Conservation (phyloP, 495 filamentous ascomycete genomes). For the Aspergillus sparsus region DNA sequence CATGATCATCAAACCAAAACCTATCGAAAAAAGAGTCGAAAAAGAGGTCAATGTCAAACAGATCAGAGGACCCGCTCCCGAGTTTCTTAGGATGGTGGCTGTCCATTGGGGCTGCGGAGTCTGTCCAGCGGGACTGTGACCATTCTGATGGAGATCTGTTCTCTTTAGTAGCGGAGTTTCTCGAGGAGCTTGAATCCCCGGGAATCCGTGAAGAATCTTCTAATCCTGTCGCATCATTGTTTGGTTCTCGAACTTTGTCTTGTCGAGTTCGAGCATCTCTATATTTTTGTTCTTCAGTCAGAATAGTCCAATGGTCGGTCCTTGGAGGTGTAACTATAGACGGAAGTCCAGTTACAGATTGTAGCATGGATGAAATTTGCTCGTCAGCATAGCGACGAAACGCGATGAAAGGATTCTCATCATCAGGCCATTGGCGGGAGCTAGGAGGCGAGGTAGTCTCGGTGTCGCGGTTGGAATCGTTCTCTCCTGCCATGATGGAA, state of each 20-base stretch:
- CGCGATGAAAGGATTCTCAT: slow-evolving; percentile 58
- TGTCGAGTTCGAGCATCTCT: slow-evolving; percentile 27
- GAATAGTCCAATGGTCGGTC: slow-evolving; percentile 39
- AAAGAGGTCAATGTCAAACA: slow-evolving; percentile 31
- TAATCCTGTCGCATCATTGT: slow-evolving; percentile 19
- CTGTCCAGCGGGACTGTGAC: slow-evolving; percentile 21
- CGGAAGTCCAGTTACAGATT: slow-evolving; percentile 53
- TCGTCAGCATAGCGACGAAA: slow-evolving; percentile 62
- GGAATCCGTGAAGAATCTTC: slow-evolving; percentile 20
- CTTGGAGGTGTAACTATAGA: slow-evolving; percentile 32
- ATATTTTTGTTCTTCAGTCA: slow-evolving; percentile 35
- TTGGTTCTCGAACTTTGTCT: slow-evolving; percentile 10
- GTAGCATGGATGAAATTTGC: slow-evolving; percentile 56
- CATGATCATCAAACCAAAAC: slow-evolving; percentile 35
- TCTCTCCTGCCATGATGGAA: slow-evolving; percentile 35
- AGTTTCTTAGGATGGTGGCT: slow-evolving; percentile 14
- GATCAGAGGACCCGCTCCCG: slow-evolving; percentile 12
- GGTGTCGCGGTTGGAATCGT: slow-evolving; percentile 26
- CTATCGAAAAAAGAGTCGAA: slow-evolving; percentile 41
- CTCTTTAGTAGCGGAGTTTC: slow-evolving; percentile 8
- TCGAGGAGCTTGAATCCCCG: slow-evolving; percentile 4
- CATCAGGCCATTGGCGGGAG: slow-evolving; percentile 30
- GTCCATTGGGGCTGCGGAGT: slow-evolving; percentile 7
- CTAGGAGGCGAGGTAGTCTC: slow-evolving; percentile 18
- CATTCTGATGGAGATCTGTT: slow-evolving; percentile 7